Percentiles rank a stretch among this genome's conserved stretches.
Evolutionary conservation across 2,329 filamentous ascomycete species (phyloP).

Genomic region (Colletotrichum spaethianum): DNA sequence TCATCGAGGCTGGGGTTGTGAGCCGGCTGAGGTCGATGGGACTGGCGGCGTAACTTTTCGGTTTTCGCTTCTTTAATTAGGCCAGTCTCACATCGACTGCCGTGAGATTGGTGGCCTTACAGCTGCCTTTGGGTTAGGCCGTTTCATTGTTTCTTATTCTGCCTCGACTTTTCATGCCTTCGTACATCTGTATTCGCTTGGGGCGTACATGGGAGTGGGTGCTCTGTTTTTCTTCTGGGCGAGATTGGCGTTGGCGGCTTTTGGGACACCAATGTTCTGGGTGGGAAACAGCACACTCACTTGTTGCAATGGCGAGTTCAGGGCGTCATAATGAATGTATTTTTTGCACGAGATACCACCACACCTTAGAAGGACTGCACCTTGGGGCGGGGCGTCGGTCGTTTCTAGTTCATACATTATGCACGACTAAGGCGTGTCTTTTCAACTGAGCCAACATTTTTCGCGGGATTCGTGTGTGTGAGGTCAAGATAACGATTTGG

Average conservation of each 20-base stretch:
- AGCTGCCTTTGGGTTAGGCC: too few species aligned
- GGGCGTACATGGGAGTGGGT: not conserved
- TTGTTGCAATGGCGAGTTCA: not conserved
- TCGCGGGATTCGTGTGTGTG: not conserved
- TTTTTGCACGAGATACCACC: slow-evolving; percentile 4
- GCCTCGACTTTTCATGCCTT: not conserved
- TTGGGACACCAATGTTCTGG: not conserved
- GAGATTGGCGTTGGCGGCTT: not conserved
- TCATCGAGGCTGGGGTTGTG: slow-evolving; percentile 55
- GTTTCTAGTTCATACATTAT: not conserved
- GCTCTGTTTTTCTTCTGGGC: not conserved
- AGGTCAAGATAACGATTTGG: not conserved
- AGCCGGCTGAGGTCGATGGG: slow-evolving; percentile 20
- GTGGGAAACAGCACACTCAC: not conserved
- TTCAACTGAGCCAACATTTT: not conserved
- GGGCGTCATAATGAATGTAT: not conserved
- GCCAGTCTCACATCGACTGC: too few species aligned
- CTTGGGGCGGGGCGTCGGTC: not conserved
- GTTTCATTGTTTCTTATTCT: not conserved
- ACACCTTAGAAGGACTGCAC: not conserved
- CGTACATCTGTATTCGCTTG: not conserved
- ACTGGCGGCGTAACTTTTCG: not conserved
- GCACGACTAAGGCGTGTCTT: not conserved
- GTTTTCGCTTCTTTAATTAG: not conserved
- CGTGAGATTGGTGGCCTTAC: too few species aligned